A percentile compares a stretch with the other conserved stretches of the same genome.
phyloP scores from a whole-genome alignment of 768 basidiomycete species.

The Boletales sp. region DNA sequence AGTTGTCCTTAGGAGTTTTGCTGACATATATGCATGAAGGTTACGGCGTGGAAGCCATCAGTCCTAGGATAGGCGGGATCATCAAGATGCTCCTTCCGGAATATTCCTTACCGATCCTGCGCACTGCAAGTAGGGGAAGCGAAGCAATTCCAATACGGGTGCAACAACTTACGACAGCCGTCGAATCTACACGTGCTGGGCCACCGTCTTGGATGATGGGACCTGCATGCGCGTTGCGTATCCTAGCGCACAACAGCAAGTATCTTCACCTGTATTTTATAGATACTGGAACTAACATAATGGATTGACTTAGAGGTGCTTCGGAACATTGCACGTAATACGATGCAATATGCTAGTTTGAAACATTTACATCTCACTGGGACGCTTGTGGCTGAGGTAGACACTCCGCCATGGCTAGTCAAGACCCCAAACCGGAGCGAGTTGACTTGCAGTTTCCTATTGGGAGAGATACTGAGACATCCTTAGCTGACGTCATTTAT shows the following conservation, averaged over 20 bases:
- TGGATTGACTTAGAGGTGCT: not conserved
- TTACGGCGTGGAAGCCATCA: slow-evolving; percentile 1
- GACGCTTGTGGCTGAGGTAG: not conserved
- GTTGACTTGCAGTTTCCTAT: too few species aligned
- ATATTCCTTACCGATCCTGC: not conserved
- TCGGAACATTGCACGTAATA: not conserved
- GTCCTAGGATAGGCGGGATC: not conserved
- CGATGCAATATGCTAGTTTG: not conserved
- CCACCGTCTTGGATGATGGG: slow-evolving; percentile 5
- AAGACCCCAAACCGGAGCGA: too few species aligned
- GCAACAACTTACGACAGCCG: not conserved
- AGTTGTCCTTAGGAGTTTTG: not conserved
- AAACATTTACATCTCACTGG: slow-evolving; percentile 3
- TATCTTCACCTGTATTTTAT: not conserved
- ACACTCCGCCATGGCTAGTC: too few species aligned
- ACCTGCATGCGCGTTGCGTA: slow-evolving; percentile 6
- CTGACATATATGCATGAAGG: not conserved
- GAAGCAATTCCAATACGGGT: too few species aligned
- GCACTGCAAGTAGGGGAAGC: too few species aligned
- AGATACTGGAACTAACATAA: not conserved
- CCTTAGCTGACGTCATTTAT: too few species aligned
- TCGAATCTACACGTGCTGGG: not conserved
- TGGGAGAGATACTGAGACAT: too few species aligned
- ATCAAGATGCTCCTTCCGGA: slow-evolving; percentile 4
- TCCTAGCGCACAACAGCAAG: slow-evolving; percentile 2